Base-by-base conservation (phyloP, 2,329 filamentous ascomycete species). In the Penicillium sclerotigenum region DNA sequence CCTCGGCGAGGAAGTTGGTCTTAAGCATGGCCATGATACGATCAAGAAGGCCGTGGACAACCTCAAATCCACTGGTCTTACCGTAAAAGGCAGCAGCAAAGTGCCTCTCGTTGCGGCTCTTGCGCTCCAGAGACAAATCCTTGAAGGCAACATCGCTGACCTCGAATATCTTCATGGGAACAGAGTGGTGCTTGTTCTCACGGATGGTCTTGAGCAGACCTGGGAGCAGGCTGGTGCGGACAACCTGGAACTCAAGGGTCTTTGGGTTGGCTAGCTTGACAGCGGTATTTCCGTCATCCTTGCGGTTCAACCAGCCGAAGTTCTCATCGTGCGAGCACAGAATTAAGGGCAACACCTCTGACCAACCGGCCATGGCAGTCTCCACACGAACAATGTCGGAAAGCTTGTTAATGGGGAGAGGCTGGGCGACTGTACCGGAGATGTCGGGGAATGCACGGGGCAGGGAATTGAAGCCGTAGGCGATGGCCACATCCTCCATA, bases 311-410 rank as follows among this genome's bases (percentile, higher is more conserved):
- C 89, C 90, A 97, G 57, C 83, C 87, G 73, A 97, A 99, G 79
- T 99, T 99, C 81, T 99, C 94, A 70, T 97, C 93, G 74, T 97
- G 91, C 43, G 91, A 96, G 81, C 94, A 99, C 53, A 99, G 85
- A 65, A 96, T 97, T 28, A 99, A 82, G 26, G 94, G 93, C 84
- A 99, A 87, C 54, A 96, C 93, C 79, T 99, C 94, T 53, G 86
- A 88, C 94, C 94, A 99, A 57, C 94, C 94, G 6, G 93, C 88
- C 85, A 96, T 94, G 52, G 92, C 93, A 48, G 89, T 85, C 75
- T 99, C 94, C 52, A 87, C 79, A 52, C 94, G 88, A 57, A 97
- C 85, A 64, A 97, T 96, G 69, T 99, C 95, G 59, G 83, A 83
- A 38, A 99, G 87, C 78, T 97, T 97, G 82, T 99, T 99, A 76